Evolutionary conservation across 345 rosid genomes (phyloP).

Genomic region (Adansonia digitata): DNA sequence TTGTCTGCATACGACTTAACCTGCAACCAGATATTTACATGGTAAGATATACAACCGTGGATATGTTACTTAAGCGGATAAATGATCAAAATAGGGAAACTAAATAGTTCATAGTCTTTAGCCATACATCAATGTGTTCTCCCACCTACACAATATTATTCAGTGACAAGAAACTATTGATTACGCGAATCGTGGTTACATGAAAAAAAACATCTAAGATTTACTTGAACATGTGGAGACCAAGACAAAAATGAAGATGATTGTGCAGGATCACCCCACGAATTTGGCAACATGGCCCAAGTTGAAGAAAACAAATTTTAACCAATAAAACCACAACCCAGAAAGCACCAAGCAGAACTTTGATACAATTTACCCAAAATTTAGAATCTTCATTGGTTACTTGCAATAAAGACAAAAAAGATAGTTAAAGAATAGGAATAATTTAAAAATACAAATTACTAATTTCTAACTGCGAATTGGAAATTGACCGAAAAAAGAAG

Average conservation of each 20-base stretch:
- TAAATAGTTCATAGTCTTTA: not conserved
- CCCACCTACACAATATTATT: too few relatives aligned
- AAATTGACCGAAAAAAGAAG: not conserved
- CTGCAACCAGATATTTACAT: slow-evolving; percentile 18
- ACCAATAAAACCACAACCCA: not conserved
- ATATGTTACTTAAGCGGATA: not conserved
- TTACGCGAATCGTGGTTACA: not conserved
- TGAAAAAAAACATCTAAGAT: not conserved
- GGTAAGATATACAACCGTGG: not conserved
- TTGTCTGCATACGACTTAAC: not conserved
- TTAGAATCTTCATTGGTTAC: not conserved
- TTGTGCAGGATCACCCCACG: not conserved
- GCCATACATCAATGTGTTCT: too few relatives aligned
- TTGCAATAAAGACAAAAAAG: not conserved
- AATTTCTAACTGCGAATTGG: not conserved
- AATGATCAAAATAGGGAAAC: not conserved
- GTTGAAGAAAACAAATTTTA: not conserved
- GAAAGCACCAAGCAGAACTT: not conserved
- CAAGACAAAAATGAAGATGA: not conserved
- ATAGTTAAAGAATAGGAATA: too few relatives aligned
- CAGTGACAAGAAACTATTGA: too few relatives aligned
- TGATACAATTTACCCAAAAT: not conserved
- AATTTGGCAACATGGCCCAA: not conserved
- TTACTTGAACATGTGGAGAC: not conserved
- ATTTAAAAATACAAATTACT: too few relatives aligned